These are phyloP conservation scores for Pleoardoris graminearum DNA, from an alignment of 2,329 filamentous ascomycete genomes.

Conservation along the genomic window DNA sequence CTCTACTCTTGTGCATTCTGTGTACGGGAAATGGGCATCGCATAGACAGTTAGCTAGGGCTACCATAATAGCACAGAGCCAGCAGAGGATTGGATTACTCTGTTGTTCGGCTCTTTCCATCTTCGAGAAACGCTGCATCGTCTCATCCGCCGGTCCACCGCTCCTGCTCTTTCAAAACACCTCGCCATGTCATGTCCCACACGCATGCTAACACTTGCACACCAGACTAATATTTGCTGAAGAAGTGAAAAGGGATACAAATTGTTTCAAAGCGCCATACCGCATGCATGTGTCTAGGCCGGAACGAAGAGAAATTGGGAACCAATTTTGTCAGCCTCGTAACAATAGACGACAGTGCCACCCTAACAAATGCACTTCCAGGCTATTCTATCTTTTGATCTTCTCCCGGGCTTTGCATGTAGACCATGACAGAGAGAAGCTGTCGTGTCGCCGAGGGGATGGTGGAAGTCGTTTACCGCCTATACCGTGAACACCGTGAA, in stretches of 20 bases:
- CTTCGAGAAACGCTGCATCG: conserved; percentile 2
- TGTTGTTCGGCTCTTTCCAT: conserved; percentile 1
- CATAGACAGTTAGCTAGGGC: neutral
- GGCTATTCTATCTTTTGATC: conserved; percentile 12
- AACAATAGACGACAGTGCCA: neutral
- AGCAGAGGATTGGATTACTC: neutral
- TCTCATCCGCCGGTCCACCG: neutral
- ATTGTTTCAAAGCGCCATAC: conserved; percentile 36
- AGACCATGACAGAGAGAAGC: conserved; percentile 8
- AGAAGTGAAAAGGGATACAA: conserved; percentile 12
- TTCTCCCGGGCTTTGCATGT: conserved; percentile 3
- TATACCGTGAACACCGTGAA: conserved; percentile 34
- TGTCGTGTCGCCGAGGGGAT: conserved; percentile 16
- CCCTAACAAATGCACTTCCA: conserved; percentile 6
- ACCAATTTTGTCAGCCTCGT: conserved; percentile 15
- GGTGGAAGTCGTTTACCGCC: conserved; percentile 18
- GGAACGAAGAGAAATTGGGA: conserved; percentile 13
- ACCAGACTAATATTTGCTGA: conserved; percentile 1
- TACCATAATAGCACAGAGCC: neutral
- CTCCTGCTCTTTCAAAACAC: neutral
- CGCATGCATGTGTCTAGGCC: conserved; percentile 34
- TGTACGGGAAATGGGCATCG: neutral
- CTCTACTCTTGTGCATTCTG: neutral
- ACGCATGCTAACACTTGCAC: conserved; percentile 1
- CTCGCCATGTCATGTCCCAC: neutral